Base-by-base conservation (phyloP, 805 yeast genomes). In the Yarrowia yakushimensis region DNA sequence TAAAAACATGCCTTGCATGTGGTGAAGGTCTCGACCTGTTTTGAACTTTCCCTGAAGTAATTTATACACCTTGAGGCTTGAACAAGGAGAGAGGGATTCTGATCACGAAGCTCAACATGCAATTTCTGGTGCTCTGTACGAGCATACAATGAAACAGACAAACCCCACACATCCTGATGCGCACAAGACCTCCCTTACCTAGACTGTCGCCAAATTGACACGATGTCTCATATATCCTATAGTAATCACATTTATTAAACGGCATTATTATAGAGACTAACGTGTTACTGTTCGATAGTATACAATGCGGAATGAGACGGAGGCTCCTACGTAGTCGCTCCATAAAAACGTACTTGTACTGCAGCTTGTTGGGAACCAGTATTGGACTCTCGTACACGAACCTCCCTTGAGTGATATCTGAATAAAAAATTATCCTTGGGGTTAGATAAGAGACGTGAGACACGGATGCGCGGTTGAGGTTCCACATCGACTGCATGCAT, bases 401-500 rank as follows among this genome's bases (percentile, higher is more conserved):
- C 25, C 27, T 10, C 20, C 43, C 17, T 39, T 15, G n/a, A 17
- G 15, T 10, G 23, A 20, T 25, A 18, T 9, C 11, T 34, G 22
- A 11, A n/a, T n/a, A n/a, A n/a, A n/a, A n/a, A n/a, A n/a, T n/a
- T n/a, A n/a, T n/a, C n/a, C n/a, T n/a, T n/a, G n/a, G n/a, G n/a
- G n/a, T n/a, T n/a, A n/a, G n/a, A n/a, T n/a, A n/a, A n/a, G 42
- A 37, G 23, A 18, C 20, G n/a, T 12, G 42, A 37, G 42, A 37
- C 23, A 20, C 18, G 10, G 13, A 18, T 17, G 41, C 11, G 10
- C 20, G 22, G 22, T 17, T 12, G 42, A 34, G 37, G 22, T 22
- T 42, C 8, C 20, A 27, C 48, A n/a, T 23, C 20, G 48, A 42
- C 48, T 42, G 48, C 48, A 42, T 42, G 48, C 48, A 42, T 42